These are phyloP conservation scores for Podaxis sp. DNA, from an alignment of 768 basidiomycete genomes.

Conservation along the genomic window DNA sequence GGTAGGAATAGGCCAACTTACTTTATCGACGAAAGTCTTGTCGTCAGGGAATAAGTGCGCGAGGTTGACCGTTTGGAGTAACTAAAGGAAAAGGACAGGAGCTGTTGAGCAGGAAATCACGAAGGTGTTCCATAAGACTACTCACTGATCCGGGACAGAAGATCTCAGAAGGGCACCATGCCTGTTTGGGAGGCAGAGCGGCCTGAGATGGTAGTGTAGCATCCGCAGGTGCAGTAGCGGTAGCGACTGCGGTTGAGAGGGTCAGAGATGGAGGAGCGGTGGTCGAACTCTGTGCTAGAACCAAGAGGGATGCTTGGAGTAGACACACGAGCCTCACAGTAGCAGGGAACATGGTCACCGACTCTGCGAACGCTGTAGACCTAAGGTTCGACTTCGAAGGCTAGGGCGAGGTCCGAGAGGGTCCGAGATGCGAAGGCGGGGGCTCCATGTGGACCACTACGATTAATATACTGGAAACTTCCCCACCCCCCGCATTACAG, in stretches of 20 bases:
- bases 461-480: background rate
- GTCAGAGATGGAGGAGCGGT: constrained; percentile 32
- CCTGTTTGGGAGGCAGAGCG: constrained; percentile 62
- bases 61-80: constrained; percentile 84
- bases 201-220: constrained; percentile 63
- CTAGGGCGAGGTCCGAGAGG: background rate
- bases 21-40: constrained; percentile 86
- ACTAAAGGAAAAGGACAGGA: constrained; percentile 33
- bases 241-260: constrained; percentile 61
- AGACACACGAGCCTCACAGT: background rate
- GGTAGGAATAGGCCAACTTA: constrained; percentile 16
- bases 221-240: constrained; percentile 53
- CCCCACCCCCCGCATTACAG: background rate
- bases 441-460: background rate
- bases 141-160: constrained; percentile 79
- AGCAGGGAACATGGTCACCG: background rate
- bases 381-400: background rate
- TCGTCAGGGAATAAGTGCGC: constrained; percentile 74
- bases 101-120: constrained; percentile 12
- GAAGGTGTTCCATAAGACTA: constrained; percentile 14
- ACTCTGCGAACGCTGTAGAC: background rate
- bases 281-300: constrained; percentile 5
- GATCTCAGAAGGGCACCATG: constrained; percentile 74
- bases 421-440: background rate
- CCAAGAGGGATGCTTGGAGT: background rate